phyloP scores from a whole-genome alignment of 2,329 filamentous ascomycete species.

The Trichoderma lentiforme region DNA sequence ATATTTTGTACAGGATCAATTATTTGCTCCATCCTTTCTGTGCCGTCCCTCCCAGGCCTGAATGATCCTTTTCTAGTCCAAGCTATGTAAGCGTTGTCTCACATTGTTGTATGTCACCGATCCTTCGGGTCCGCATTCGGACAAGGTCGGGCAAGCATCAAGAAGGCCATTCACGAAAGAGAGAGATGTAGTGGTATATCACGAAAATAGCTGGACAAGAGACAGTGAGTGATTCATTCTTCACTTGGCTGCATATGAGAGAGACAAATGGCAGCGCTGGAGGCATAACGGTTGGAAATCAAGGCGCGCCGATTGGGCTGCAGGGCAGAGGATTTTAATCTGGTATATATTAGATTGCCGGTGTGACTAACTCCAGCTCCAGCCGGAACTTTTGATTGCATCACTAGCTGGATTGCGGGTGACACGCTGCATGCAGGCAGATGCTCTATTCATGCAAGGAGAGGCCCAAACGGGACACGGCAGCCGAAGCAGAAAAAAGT shows the following conservation, averaged over 20 bases:
- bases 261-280: background rate
- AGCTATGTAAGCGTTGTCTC: background rate
- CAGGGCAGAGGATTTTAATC: background rate
- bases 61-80: background rate
- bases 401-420: slow-evolving; percentile 4
- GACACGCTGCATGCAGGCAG: background rate
- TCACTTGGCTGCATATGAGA: background rate
- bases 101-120: background rate
- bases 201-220: background rate
- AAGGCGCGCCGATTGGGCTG: background rate
- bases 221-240: background rate
- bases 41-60: background rate
- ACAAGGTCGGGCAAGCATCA: background rate
- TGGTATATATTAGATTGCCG: background rate
- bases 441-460: background rate
- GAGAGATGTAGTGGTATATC: too few species aligned
- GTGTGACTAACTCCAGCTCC: background rate
- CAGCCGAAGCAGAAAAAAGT: background rate
- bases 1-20: background rate
- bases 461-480: background rate
- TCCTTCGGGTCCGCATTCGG: background rate
- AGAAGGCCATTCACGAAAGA: background rate
- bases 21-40: background rate
- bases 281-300: background rate
- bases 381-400: slow-evolving; percentile 1